Percentiles rank a stretch among this genome's conserved stretches.
Evolutionary conservation across 2,329 filamentous ascomycete genomes (phyloP).

Genomic region (Lachnellula willkommii): DNA sequence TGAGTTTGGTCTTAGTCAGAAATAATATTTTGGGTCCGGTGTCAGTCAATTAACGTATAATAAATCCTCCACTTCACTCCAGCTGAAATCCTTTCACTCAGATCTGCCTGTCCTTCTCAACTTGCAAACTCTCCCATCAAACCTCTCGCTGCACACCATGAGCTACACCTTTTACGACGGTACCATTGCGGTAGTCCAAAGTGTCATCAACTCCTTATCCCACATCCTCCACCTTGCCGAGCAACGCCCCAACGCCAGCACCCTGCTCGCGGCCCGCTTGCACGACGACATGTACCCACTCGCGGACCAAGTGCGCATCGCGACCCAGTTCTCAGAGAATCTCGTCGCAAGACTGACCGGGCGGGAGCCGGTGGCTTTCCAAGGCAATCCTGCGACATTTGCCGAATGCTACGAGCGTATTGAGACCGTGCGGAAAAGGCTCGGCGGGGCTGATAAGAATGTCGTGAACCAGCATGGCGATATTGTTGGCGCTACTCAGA

Average conservation of each 20-base stretch:
- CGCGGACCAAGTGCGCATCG: constrained; percentile 37
- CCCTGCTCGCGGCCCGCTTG: constrained; percentile 35
- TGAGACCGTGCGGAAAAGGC: constrained; percentile 19
- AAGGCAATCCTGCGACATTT: constrained; percentile 19
- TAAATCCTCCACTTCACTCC: too few relatives aligned
- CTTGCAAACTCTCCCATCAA: neutral
- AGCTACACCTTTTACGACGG: constrained; percentile 28
- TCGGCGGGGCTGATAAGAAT: constrained; percentile 22
- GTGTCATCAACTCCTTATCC: constrained; percentile 25
- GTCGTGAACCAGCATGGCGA: constrained; percentile 23
- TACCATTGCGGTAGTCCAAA: constrained; percentile 22
- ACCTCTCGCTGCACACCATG: constrained; percentile 8
- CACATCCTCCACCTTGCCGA: constrained; percentile 29
- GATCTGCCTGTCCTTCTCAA: too few relatives aligned
- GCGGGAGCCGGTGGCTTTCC: constrained; percentile 20
- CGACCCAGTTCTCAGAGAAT: constrained; percentile 25
- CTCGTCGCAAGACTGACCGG: constrained; percentile 25
- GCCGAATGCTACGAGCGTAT: constrained; percentile 26
- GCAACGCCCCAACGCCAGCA: constrained; percentile 14
- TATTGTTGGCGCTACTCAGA: constrained; percentile 6
- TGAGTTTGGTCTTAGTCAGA: too few relatives aligned
- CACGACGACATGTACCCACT: constrained; percentile 43
- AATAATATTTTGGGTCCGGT: too few relatives aligned
- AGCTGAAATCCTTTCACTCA: too few relatives aligned
- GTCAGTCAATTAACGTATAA: too few relatives aligned